These are phyloP conservation scores for Saccharomyces hybrid DNA, from an alignment of 1,139 yeast species.

Conservation along the genomic window DNA sequence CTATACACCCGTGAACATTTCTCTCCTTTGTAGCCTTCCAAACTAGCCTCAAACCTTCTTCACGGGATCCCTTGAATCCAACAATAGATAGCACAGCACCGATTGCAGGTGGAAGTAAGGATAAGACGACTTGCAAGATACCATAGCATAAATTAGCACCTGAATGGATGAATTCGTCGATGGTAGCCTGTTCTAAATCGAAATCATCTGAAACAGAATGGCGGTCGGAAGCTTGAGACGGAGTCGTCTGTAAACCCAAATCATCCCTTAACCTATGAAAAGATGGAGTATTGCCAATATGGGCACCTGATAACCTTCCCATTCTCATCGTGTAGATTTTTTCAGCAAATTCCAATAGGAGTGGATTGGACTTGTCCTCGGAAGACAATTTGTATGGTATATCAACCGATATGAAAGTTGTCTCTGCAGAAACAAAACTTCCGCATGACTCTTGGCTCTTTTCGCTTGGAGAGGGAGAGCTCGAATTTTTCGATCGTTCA, in stretches of 20 bases:
- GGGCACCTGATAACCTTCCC: slow-evolving; percentile 55
- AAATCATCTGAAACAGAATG: slow-evolving; percentile 15
- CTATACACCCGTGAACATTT: slow-evolving; percentile 89
- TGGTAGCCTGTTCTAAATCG: slow-evolving; percentile 42
- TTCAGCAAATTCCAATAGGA: slow-evolving; percentile 48
- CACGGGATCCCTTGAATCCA: slow-evolving; percentile 83
- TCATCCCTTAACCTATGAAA: slow-evolving; percentile 36
- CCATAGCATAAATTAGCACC: slow-evolving; percentile 93
- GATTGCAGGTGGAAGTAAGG: slow-evolving; percentile 84
- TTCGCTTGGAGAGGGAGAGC: slow-evolving; percentile 19
- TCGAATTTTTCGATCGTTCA: slow-evolving; percentile 7
- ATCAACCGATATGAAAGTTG: slow-evolving; percentile 33
- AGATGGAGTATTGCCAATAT: slow-evolving; percentile 45
- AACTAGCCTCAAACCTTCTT: slow-evolving; percentile 69
- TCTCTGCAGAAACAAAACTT: slow-evolving; percentile 19
- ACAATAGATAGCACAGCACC: slow-evolving; percentile 84
- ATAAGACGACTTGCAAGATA: slow-evolving; percentile 78
- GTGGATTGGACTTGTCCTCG: slow-evolving; percentile 41
- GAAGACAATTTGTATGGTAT: slow-evolving; percentile 37
- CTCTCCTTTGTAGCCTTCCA: slow-evolving; percentile 76
- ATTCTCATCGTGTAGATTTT: slow-evolving; percentile 54
- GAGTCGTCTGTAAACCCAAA: slow-evolving; percentile 31
- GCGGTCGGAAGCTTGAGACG: slow-evolving; percentile 6
- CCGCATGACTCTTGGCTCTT: slow-evolving; percentile 2
- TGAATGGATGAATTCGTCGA: slow-evolving; percentile 85